Evolutionary conservation across 73 alveolate species (phyloP), one percentile per base, ranked within the genome.

Genomic region (Stentor coeruleus): DNA sequence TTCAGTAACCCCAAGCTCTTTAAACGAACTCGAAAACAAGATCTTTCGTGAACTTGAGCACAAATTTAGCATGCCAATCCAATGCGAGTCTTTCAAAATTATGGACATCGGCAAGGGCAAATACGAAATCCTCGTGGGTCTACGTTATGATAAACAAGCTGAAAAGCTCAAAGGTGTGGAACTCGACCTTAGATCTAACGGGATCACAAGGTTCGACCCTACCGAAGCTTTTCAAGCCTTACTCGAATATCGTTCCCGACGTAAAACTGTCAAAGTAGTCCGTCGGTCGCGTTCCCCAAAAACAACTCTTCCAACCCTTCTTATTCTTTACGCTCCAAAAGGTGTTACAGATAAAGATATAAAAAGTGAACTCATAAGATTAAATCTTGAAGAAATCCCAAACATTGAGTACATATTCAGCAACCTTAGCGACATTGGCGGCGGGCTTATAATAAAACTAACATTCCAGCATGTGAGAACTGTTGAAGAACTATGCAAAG

Each of bases 161-260:
- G 66, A 49, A 49, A 49, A 49, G 66, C 66, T 49, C 6, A 49
- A 49, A 49, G 66, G 66, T 49, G 66, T 20, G 6, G 66, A 49
- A 49, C 6, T 49, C 66, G 20, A 6, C 6, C 28, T 49, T 20
- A 49, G 66, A 49, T 49, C 66, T 49, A 6, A 11, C 66, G 66
- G 66, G 20, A 49, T 20, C 20, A 49, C 66, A 11, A 6, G 66
- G 20, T 49, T 49, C 66, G 66, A 49, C 28, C 66, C 66, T 6
- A 49, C 66, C 20, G 66, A 49, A 49, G 66, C 66, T 11, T 49
- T 49, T 49, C 66, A 49, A 20, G 66, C 66, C 28, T 20, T 49
- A 20, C 6, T 49, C 28, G 66, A 49, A 6, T 49, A 11, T 49
- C 66, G 66, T 20, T 49, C 66, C 20, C 6, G 66, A 20, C 6